Conservation (phyloP, 2,329 filamentous ascomycete species). For the Microsporum canis region DNA sequence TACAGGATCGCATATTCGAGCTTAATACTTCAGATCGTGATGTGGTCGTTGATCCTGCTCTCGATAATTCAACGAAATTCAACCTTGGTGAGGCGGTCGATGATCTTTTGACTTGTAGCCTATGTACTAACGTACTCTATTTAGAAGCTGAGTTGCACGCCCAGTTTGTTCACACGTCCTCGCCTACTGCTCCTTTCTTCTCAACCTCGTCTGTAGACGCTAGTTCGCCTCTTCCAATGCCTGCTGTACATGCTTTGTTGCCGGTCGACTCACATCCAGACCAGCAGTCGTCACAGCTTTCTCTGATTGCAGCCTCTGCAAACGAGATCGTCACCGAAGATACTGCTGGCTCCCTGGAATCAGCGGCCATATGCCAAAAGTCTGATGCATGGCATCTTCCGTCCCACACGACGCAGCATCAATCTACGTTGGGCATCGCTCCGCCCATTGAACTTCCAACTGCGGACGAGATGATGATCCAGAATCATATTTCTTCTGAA, state of each 20-base stretch:
- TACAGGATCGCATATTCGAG: conserved; percentile 27
- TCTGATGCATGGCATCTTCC: not conserved
- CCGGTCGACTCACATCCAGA: conserved; percentile 14
- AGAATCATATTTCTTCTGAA: not conserved
- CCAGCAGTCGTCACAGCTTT: conserved; percentile 32
- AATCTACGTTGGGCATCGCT: conserved; percentile 19
- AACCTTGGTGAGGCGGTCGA: conserved; percentile 8
- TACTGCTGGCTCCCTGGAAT: conserved; percentile 24
- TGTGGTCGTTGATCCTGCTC: conserved; percentile 33
- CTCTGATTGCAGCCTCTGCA: conserved; percentile 37
- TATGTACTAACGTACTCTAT: not conserved
- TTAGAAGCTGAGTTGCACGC: conserved; percentile 1
- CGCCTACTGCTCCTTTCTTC: conserved; percentile 5
- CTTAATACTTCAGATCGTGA: conserved; percentile 15
- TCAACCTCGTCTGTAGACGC: conserved; percentile 6
- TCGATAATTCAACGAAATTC: conserved; percentile 22
- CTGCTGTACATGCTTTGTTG: not conserved
- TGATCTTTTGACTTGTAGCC: not conserved
- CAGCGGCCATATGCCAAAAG: conserved; percentile 21
- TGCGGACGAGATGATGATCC: not conserved
- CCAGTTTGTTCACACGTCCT: not conserved
- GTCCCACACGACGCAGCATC: not conserved
- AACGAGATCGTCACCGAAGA: conserved; percentile 35
- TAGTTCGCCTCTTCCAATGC: not conserved
- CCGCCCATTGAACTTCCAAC: not conserved